Percentiles rank a stretch among this genome's conserved stretches.
Conservation (phyloP, 805 yeast species). For the Ogataea pilisensis region DNA sequence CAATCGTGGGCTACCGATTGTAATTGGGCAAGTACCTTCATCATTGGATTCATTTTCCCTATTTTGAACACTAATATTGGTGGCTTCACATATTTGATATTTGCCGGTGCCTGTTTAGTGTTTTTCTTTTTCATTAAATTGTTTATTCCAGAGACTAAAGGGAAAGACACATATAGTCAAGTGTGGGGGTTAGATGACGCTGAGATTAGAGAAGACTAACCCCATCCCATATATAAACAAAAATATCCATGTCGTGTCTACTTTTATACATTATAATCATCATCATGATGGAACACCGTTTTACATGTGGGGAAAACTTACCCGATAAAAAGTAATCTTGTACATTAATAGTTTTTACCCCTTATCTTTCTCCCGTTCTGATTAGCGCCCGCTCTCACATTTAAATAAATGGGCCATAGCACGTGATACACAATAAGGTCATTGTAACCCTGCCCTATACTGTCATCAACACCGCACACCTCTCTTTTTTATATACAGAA, state of each 20-base stretch:
- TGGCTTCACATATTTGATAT: constrained; percentile 72
- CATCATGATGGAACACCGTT: no score
- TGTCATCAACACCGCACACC: background rate
- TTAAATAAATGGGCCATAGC: no score
- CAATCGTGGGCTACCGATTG: constrained; percentile 90
- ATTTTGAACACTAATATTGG: constrained; percentile 60
- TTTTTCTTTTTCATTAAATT: constrained; percentile 45
- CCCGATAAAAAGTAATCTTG: no score
- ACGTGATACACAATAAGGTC: background rate
- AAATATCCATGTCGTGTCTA: background rate
- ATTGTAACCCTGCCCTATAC: no score
- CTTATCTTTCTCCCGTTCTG: no score
- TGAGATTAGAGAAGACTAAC: no score
- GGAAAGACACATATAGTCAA: constrained; percentile 53
- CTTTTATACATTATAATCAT: no score
- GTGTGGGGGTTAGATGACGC: constrained; percentile 49
- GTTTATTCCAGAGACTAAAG: constrained; percentile 74
- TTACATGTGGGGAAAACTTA: no score
- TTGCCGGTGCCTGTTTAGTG: constrained; percentile 52
- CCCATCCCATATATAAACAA: no score
- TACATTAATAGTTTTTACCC: no score
- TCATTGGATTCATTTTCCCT: constrained; percentile 81
- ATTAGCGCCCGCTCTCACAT: no score
- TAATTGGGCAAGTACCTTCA: constrained; percentile 88
- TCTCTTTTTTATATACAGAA: no score